Conservation (phyloP, 352 stramenopile species). For the Phytophthora hibernalis region DNA sequence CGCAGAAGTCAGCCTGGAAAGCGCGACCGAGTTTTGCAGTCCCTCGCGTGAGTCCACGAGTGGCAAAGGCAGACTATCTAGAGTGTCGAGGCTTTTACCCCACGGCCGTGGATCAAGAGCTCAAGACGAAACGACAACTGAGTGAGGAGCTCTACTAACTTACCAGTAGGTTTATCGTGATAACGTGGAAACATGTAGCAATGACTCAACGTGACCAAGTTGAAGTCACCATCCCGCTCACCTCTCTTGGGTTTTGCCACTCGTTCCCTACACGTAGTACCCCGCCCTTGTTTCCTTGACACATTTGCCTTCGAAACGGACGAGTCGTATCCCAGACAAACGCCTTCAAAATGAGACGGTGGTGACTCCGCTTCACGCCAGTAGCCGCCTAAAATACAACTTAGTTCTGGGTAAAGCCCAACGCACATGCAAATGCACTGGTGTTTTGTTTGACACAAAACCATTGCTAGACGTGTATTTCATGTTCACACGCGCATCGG, state of each 20-base stretch:
- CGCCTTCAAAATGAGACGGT: background rate
- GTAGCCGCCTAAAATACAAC: background rate
- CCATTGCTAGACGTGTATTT: background rate
- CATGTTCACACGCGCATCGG: background rate
- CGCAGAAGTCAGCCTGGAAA: slow-evolving; percentile 22
- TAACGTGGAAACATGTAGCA: background rate
- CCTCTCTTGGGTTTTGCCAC: background rate
- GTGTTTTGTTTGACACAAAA: background rate
- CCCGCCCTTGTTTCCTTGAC: too few relatives aligned
- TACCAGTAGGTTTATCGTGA: slow-evolving; percentile 17
- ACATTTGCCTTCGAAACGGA: too few relatives aligned
- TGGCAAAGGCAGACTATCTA: slow-evolving; percentile 11
- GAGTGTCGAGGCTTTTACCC: slow-evolving; percentile 24
- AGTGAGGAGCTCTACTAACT: slow-evolving; percentile 18
- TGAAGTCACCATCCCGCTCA: slow-evolving; percentile 24
- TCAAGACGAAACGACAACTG: slow-evolving; percentile 17
- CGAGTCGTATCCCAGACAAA: background rate
- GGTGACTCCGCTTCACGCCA: too few relatives aligned
- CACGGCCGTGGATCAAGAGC: slow-evolving; percentile 29
- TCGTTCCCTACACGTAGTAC: too few relatives aligned
- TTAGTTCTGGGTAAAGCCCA: background rate
- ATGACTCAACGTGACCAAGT: slow-evolving; percentile 14
- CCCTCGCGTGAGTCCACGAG: background rate
- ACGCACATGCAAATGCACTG: background rate
- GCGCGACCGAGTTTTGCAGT: slow-evolving; percentile 6